A percentile compares a stretch with the other conserved stretches of the same genome.
Evolutionary conservation across 1,139 yeast genomes (phyloP).

Genomic region (Magnusiomyces sp.): DNA sequence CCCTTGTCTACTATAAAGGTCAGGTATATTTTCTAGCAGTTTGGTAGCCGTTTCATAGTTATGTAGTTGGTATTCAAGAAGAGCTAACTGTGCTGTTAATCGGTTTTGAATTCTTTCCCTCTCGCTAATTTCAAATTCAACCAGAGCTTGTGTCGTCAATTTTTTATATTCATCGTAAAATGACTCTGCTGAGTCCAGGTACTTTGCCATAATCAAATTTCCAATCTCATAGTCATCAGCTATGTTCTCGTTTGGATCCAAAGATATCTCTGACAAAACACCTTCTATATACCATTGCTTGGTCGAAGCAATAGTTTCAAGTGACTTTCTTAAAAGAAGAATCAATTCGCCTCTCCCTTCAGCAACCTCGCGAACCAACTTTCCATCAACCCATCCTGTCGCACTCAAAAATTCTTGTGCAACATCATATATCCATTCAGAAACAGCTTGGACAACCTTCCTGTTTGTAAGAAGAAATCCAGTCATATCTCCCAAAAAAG

Average conservation of each 20-base stretch:
- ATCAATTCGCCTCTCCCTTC: conserved; percentile 35
- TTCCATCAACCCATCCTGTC: conserved; percentile 20
- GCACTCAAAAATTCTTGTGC: conserved; percentile 28
- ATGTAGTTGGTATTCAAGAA: conserved; percentile 51
- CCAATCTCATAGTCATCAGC: conserved; percentile 13
- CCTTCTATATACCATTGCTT: conserved; percentile 37
- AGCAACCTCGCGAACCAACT: conserved; percentile 27
- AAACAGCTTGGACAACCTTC: conserved; percentile 21
- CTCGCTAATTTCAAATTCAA: conserved; percentile 41
- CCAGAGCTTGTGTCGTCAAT: conserved; percentile 40
- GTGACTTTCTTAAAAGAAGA: conserved; percentile 29
- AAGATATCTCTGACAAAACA: conserved; percentile 34
- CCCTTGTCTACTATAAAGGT: conserved; percentile 1
- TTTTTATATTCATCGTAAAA: conserved; percentile 33
- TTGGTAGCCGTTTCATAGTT: conserved; percentile 54
- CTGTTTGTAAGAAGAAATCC: conserved; percentile 24
- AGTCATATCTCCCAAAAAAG: conserved; percentile 38
- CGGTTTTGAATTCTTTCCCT: conserved; percentile 62
- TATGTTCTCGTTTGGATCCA: conserved; percentile 16
- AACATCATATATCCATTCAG: conserved; percentile 32
- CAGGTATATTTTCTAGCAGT: conserved; percentile 57
- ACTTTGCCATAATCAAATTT: conserved; percentile 14
- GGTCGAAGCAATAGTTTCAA: conserved; percentile 30
- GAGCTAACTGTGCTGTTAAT: conserved; percentile 73
- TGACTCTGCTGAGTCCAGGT: conserved; percentile 23